Base-by-base conservation (phyloP, 345 rosid species). In the Eucalyptus caleyi region DNA sequence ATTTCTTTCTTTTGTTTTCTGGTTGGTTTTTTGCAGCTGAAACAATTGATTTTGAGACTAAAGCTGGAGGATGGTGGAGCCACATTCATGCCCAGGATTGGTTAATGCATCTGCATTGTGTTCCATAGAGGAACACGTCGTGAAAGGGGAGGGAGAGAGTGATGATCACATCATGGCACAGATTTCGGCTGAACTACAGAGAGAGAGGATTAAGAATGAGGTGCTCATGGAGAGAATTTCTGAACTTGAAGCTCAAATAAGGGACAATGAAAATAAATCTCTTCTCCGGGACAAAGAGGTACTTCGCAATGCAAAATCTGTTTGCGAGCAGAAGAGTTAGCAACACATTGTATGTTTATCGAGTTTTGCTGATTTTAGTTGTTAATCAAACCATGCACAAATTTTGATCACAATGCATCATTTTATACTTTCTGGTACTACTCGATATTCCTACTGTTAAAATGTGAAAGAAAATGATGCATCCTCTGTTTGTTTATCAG, bases 191-290 rank as follows among this genome's bases (percentile, higher is more conserved):
- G 94, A 95, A 90, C 91, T 95, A 54, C 91, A 91, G 69, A 91
- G 90, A 51, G 95, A 95, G 90, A 94, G 91, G 72, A 91, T 89
- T 50, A 95, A 91, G 90, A 95, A 95, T 91, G 92, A 93, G 6
- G 91, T 90, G 89, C 95, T 95, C 42, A 65, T 91, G 94, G 91
- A 94, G 92, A 94, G 94, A 89, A 93, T 95, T 92, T 93, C 94
- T 72, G 89, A 83, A 11, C 95, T 95, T 85, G 95, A 95, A 91
- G 93, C 95, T 69, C 93, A 90, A 85, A 89, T 92, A 80, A 93
- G 91, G 60, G 91, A 87, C 45, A 92, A 91, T 82, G 86, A 91
- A 45, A 91, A 90, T 77, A 88, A 90, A 16, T 54, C 91, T 86
- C 88, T 88, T 88, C 81, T 50, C 62, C 83, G 37, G 21, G 87